Percentiles rank a stretch among this genome's conserved stretches.
Evolutionary conservation across 2,329 filamentous ascomycete genomes (phyloP).

Genomic region (Fusarium buxicola): DNA sequence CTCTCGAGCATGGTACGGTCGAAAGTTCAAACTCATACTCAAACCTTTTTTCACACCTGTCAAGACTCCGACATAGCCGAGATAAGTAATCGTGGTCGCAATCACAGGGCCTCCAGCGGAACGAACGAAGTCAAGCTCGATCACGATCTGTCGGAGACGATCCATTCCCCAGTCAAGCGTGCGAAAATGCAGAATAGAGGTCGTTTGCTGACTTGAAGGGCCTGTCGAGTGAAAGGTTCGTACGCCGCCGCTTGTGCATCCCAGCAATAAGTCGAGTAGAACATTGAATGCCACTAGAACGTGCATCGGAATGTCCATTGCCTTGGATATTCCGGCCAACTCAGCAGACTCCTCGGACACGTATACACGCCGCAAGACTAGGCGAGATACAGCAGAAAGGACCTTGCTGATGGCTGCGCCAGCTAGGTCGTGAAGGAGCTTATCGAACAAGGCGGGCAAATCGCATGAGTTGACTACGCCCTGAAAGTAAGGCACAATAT

Average conservation of each 20-base stretch:
- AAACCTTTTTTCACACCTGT: constrained; percentile 59
- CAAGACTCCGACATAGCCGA: constrained; percentile 62
- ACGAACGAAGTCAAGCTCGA: constrained; percentile 63
- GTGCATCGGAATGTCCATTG: constrained; percentile 65
- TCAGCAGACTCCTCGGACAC: constrained; percentile 69
- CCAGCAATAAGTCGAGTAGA: constrained; percentile 71
- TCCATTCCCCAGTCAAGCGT: constrained; percentile 69
- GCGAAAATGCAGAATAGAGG: constrained; percentile 63
- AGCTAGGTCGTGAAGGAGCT: constrained; percentile 53
- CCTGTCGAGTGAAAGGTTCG: constrained; percentile 28
- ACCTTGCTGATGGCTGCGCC: constrained; percentile 38
- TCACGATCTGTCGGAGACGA: constrained; percentile 59
- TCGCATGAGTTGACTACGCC: constrained; percentile 27
- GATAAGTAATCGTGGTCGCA: constrained; percentile 60
- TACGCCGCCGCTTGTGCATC: constrained; percentile 67
- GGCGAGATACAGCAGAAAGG: constrained; percentile 53
- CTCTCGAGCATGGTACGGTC: constrained; percentile 48
- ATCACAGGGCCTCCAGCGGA: constrained; percentile 50
- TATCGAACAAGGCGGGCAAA: constrained; percentile 63
- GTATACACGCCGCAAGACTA: constrained; percentile 63
- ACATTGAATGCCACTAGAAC: constrained; percentile 72
- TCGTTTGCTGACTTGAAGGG: constrained; percentile 22
- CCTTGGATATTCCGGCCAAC: constrained; percentile 66
- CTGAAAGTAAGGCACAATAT: constrained; percentile 42
- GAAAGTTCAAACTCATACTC: constrained; percentile 62